These are phyloP conservation scores for Aspergillus ochraceus DNA, from an alignment of 2,329 filamentous ascomycete genomes.

Conservation along the genomic window DNA sequence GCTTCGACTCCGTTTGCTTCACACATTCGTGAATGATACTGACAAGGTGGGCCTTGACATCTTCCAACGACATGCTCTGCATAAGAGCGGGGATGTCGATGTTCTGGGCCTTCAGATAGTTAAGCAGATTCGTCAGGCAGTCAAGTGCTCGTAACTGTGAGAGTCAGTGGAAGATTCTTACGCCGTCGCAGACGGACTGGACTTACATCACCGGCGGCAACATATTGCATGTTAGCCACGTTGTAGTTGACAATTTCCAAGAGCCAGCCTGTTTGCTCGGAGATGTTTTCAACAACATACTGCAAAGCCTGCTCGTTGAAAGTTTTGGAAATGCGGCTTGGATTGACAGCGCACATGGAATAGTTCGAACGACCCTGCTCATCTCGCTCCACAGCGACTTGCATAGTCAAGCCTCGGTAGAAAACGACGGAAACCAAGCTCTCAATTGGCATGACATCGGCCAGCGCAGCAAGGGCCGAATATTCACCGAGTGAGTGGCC, in stretches of 20 bases:
- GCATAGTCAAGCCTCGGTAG: conserved; percentile 98
- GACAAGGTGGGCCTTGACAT: conserved; percentile 84
- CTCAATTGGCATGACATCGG: conserved; percentile 99
- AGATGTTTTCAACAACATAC: conserved; percentile 93
- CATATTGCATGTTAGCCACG: conserved; percentile 70
- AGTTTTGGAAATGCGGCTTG: conserved; percentile 94
- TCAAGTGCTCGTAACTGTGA: conserved; percentile 60
- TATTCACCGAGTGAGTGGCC: conserved; percentile 98
- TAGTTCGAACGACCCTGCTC: conserved; percentile 93
- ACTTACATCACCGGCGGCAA: conserved; percentile 63
- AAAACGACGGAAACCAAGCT: conserved; percentile 97
- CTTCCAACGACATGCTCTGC: conserved; percentile 80
- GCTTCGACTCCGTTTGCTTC: conserved; percentile 84
- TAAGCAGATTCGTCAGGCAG: conserved; percentile 74
- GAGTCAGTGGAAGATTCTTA: conserved; percentile 21
- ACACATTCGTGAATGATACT: conserved; percentile 90
- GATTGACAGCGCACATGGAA: conserved; percentile 99
- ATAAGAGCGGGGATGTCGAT: conserved; percentile 95
- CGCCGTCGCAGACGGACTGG: neutral
- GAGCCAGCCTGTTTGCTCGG: conserved; percentile 91
- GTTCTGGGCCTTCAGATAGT: conserved; percentile 95
- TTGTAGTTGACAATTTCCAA: conserved; percentile 98
- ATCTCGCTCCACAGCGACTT: conserved; percentile 97
- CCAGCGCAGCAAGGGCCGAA: conserved; percentile 90
- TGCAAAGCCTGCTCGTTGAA: conserved; percentile 98